These are phyloP conservation scores for Pachysolen tannophilus DNA, from an alignment of 805 yeast species.

Conservation along the genomic window DNA sequence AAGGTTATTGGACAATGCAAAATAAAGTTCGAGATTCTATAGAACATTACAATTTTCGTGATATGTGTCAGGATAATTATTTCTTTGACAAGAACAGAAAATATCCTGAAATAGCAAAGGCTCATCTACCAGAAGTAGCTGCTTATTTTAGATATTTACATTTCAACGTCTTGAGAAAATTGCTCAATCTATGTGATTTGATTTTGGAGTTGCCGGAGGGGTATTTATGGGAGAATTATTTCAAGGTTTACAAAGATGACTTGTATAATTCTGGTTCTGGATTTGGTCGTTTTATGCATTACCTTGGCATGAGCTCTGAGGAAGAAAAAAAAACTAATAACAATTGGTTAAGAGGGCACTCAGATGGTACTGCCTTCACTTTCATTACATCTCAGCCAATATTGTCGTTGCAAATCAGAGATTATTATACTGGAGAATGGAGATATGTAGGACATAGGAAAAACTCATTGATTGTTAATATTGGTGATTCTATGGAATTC, in stretches of 20 bases:
- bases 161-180: slow-evolving; percentile 25
- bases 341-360: slow-evolving; percentile 40
- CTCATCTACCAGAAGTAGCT: slow-evolving; percentile 31
- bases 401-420: slow-evolving; percentile 30
- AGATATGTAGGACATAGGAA: slow-evolving; percentile 30
- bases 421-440: slow-evolving; percentile 29
- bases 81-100: slow-evolving; percentile 18
- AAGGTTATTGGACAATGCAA: slow-evolving; percentile 38
- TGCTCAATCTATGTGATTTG: slow-evolving; percentile 32
- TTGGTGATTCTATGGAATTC: slow-evolving; percentile 34
- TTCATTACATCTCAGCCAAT: slow-evolving; percentile 35
- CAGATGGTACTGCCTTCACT: slow-evolving; percentile 33
- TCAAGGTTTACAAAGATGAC: slow-evolving; percentile 24
- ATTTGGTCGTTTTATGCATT: slow-evolving; percentile 29
- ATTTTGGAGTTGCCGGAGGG: slow-evolving; percentile 41
- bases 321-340: slow-evolving; percentile 24
- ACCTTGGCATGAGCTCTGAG: slow-evolving; percentile 24
- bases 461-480: slow-evolving; percentile 29
- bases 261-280: slow-evolving; percentile 29
- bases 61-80: slow-evolving; percentile 27
- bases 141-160: slow-evolving; percentile 31
- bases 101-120: slow-evolving; percentile 33
- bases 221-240: slow-evolving; percentile 27
- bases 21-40: slow-evolving; percentile 35
- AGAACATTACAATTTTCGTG: slow-evolving; percentile 34